Base-by-base conservation (phyloP, 2,329 filamentous ascomycete genomes). In the Talaromyces sp. region DNA sequence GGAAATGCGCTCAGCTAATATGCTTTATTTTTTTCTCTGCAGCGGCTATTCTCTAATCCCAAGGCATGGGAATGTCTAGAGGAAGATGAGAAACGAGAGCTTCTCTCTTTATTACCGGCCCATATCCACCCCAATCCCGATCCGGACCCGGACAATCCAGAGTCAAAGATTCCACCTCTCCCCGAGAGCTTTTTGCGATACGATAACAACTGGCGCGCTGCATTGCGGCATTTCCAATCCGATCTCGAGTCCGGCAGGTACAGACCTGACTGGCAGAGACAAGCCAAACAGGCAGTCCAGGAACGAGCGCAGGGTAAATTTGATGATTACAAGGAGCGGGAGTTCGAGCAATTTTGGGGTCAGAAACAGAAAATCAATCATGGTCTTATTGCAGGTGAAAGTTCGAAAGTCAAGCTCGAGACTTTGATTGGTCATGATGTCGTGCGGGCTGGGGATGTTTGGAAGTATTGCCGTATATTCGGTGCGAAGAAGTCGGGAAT, bases 291-390 rank as follows among this genome's bases (percentile, higher is more conserved):
- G 62, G 84, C 85, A 1, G 77, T 79, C 53, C 65, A 76, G 53
- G 75, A 81, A 60, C 76, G 84, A 10, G 75, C 74, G 1, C 70
- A 73, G 0, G 85, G 85, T 0, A 75, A 76, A 6, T 87, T 81
- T 61, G 83, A 87, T 63, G 71, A 72, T 5, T 83, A 79, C 70
- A 81, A 84, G 67, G 78, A 79, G 46, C 68, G 73, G 46, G 78
- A 84, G 59, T 79, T 78, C 13, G 81, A 86, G 66, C 67, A 75
- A 57, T 82, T 80, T 63, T 86, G 82, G 81, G 83, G 82, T 0
- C 79, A 83, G 66, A 82, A 81, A 61, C 75, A 77, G 66, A 75
- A 70, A 59, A 59, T 73, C 36, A 64, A 67, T 43, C 63, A 61
- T 36, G 59, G 58, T 8, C 60, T 73, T 17, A n/a, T 66, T 54